Evolutionary conservation across 805 yeast genomes (phyloP), one percentile per base, ranked within the genome.

Genomic region (Wickerhamomyces subpelliculosus): DNA sequence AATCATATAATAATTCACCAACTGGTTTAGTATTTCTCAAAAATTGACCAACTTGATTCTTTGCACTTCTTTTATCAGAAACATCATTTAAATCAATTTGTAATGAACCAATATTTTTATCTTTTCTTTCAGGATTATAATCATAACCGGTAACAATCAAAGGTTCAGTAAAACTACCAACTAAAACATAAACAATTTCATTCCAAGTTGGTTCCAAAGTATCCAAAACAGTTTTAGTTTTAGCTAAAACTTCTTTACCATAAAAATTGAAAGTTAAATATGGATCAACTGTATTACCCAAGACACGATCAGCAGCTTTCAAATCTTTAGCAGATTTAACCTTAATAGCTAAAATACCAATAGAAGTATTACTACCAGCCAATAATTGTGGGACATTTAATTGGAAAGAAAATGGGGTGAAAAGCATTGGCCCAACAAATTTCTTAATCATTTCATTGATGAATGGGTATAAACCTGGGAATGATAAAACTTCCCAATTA

Each of bases 401-500:
- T 66, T 93, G 95, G 70, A 89, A 84, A 4, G 96, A 87, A 46
- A 93, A 80, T 12, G 99, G 99, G 32, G 84, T 71, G 52, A 86
- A 83, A 35, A 90, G 55, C 67, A 93, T 75, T 23, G 97, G 93
- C 9, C 97, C 97, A 37, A 77, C 79, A 62, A 82, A 89, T 57
- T 88, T 85, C 52, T 74, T 76, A 20, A 88, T 76, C 86, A 89
- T 80, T 54, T 83, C 87, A 58, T 84, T 82, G 52, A 90, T 81
- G 54, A 87, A 75, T 37, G 86, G 77, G 48, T 75, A 76, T 37
- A 93, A 65, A 32, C 98, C 98, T 12, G 99, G 99, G 38, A 93
- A 61, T 35, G 83, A 68, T 54, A 89, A 76, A 21, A 87, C 61
- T 60, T 93, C 99, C 80, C 94, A 83, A 42, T 89, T 84, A 61